A percentile compares a stretch with the other conserved stretches of the same genome.
phyloP scores from a whole-genome alignment of 805 yeast genomes.

The Candida silvicultrix region DNA sequence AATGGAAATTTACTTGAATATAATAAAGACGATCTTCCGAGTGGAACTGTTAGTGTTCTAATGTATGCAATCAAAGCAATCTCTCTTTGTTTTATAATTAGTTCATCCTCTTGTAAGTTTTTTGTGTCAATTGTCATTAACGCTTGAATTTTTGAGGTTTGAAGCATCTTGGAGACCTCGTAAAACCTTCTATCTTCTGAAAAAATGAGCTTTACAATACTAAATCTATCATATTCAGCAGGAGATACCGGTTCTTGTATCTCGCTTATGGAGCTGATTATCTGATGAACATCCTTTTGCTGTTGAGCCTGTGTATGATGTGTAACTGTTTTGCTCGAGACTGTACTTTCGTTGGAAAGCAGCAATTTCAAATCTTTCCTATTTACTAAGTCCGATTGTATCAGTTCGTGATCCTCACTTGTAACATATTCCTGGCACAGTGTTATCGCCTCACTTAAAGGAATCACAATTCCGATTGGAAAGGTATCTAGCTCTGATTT shows the following conservation, averaged over 20 bases:
- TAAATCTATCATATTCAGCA: constrained; percentile 60
- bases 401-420: constrained; percentile 35
- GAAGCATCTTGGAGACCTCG: constrained; percentile 68
- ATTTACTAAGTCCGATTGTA: constrained; percentile 52
- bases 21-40: constrained; percentile 74
- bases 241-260: constrained; percentile 49
- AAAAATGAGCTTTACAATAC: constrained; percentile 66
- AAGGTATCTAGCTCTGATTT: constrained; percentile 52
- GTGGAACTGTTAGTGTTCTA: constrained; percentile 68
- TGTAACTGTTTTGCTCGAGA: background rate
- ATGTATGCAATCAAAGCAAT: constrained; percentile 48
- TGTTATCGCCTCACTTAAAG: constrained; percentile 56
- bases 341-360: constrained; percentile 1
- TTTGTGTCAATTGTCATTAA: constrained; percentile 26
- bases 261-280: constrained; percentile 32
- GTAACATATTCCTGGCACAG: constrained; percentile 47
- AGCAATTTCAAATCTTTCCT: constrained; percentile 50
- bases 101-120: constrained; percentile 46
- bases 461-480: constrained; percentile 67
- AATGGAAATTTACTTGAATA: constrained; percentile 67
- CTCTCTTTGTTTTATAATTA: constrained; percentile 46
- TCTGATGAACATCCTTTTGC: constrained; percentile 34
- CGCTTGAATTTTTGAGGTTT: constrained; percentile 60
- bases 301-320: background rate
- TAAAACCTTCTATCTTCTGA: constrained; percentile 72